Evolutionary conservation across 2,329 filamentous ascomycete genomes (phyloP), one percentile per base, ranked within the genome.

Genomic region (Fusarium nisikadoi): DNA sequence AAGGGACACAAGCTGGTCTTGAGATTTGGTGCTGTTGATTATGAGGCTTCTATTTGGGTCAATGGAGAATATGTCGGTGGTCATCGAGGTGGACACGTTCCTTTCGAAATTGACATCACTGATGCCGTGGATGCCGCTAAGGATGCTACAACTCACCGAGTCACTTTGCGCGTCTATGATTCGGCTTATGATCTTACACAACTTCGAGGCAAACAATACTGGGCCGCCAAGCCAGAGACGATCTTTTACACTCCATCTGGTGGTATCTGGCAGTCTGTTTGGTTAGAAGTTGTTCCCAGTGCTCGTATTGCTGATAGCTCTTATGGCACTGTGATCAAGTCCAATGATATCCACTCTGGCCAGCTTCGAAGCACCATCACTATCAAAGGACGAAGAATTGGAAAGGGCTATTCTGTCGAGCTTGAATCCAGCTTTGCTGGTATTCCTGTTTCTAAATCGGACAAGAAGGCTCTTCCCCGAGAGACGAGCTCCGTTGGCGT

Each of bases 131-230:
- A 75, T 12, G 68, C 71, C 10, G 52, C 72, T 6, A 75, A 74
- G 35, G 62, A 58, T 9, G 74, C 70, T 2, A 75, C 77, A 1
- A 76, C 73, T 4, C 74, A 84, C 14, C 81, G 84, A 3, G 75
- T 92, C 8, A 89, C 87, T 0, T 59, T 92, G 7, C 84, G 90
- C 6, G 87, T 91, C 0, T 87, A 86, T 42, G 90, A 92, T 78
- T 92, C 90, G 1, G 88, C 90, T 0, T 87, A 86, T 65, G 90
- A 92, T 66, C 80, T 92, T 12, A 86, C 87, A 0, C 90, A 92
- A 77, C 91, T 89, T 2, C 84, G 91, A 36, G 91, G 91, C 0
- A 93, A 93, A 78, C 91, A 93, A 79, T 90, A 90, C 75, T 91
- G 89, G 89, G 85, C 84, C 7, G 86, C 87, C 2, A 84, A 89